phyloP scores from a whole-genome alignment of 768 basidiomycete species.

The Leccinum obscurum region DNA sequence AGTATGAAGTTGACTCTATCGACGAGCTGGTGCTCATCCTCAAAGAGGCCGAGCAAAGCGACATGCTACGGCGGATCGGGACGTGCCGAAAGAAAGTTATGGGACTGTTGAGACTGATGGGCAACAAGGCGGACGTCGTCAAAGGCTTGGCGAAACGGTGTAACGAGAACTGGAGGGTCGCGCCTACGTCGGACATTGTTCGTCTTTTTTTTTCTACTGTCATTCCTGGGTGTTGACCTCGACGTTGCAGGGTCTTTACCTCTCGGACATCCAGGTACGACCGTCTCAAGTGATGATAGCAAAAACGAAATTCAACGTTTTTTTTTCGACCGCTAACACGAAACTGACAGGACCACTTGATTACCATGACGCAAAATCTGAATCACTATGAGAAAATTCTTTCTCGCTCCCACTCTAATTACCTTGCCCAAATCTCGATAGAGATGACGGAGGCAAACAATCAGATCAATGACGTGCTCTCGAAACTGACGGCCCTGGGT shows the following conservation, averaged over 20 bases:
- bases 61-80: conserved; percentile 97
- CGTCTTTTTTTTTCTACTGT: conserved; percentile 23
- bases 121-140: conserved; percentile 99
- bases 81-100: conserved; percentile 99
- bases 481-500: conserved; percentile 95
- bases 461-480: conserved; percentile 98
- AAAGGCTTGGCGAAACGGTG: conserved; percentile 98
- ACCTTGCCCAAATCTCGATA: conserved; percentile 98
- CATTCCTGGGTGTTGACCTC: conserved; percentile 5
- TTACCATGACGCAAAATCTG: conserved; percentile 99
- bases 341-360: conserved; percentile 76
- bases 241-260: conserved; percentile 73
- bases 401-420: conserved; percentile 97
- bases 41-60: conserved; percentile 73
- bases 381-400: conserved; percentile 99
- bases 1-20: conserved; percentile 99
- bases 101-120: conserved; percentile 95
- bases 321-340: conserved; percentile 4
- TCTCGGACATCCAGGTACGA: conserved; percentile 86
- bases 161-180: conserved; percentile 98
- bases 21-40: conserved; percentile 97
- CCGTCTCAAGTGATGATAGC: no score
- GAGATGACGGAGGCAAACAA: conserved; percentile 99
- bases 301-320: neutral
- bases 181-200: conserved; percentile 96